Evolutionary conservation across 2,329 filamentous ascomycete genomes (phyloP).

Genomic region (Arthrobotrys entomopaga): DNA sequence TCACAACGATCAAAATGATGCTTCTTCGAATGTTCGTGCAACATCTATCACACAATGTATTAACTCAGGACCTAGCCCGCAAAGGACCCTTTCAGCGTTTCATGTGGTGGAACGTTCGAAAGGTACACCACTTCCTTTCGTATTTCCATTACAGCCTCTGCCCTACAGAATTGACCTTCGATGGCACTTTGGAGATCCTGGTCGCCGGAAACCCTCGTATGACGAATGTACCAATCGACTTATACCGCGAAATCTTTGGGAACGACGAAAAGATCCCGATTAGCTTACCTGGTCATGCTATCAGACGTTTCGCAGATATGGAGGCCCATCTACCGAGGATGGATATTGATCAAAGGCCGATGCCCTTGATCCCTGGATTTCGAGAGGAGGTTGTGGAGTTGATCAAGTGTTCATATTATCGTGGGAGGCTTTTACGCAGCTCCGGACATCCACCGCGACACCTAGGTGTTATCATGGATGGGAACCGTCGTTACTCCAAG

Average conservation of each 20-base stretch:
- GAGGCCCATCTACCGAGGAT: slow-evolving; percentile 34
- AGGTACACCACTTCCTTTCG: slow-evolving; percentile 28
- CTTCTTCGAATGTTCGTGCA: slow-evolving; percentile 9
- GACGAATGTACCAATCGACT: slow-evolving; percentile 28
- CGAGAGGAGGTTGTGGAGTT: slow-evolving; percentile 27
- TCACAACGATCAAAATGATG: slow-evolving; percentile 11
- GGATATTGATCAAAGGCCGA: slow-evolving; percentile 40
- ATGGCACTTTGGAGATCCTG: slow-evolving; percentile 30
- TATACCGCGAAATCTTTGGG: slow-evolving; percentile 49
- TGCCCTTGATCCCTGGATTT: slow-evolving; percentile 27
- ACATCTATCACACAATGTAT: slow-evolving; percentile 15
- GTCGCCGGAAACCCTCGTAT: slow-evolving; percentile 38
- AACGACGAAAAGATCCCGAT: slow-evolving; percentile 12
- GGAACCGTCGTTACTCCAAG: slow-evolving; percentile 41
- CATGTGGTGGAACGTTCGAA: slow-evolving; percentile 34
- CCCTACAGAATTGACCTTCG: slow-evolving; percentile 28
- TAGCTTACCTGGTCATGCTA: slow-evolving; percentile 11
- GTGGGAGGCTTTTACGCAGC: slow-evolving; percentile 28
- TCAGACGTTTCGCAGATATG: slow-evolving; percentile 24
- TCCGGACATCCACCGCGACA: slow-evolving; percentile 35
- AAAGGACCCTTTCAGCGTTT: slow-evolving; percentile 4
- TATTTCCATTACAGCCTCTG: slow-evolving; percentile 44
- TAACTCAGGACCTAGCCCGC: not conserved
- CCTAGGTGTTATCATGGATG: slow-evolving; percentile 45
- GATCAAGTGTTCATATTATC: slow-evolving; percentile 36